A percentile compares a stretch with the other conserved stretches of the same genome.
These are phyloP conservation scores for Maudiozyma pseudohumilis DNA, from an alignment of 805 yeast species.

Conservation along the genomic window DNA sequence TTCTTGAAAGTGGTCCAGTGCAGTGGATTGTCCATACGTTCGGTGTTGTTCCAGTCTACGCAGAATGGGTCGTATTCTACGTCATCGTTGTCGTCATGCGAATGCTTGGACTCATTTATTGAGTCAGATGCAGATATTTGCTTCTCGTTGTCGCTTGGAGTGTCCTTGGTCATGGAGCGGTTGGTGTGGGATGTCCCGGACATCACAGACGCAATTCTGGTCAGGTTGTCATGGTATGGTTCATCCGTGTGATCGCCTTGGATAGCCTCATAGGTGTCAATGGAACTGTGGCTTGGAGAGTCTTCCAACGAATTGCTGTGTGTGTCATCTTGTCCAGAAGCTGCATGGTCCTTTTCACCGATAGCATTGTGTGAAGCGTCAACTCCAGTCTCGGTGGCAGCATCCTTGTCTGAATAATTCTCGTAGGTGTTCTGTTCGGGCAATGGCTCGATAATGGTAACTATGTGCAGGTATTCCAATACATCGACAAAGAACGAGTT, in stretches of 20 bases:
- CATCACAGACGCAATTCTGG: background rate
- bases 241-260: background rate
- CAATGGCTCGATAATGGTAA: slow-evolving; percentile 8
- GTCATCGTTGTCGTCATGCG: background rate
- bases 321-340: no score
- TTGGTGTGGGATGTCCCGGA: background rate
- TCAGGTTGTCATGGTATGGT: background rate
- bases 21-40: slow-evolving; percentile 47
- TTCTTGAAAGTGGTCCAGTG: slow-evolving; percentile 44
- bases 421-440: background rate
- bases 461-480: slow-evolving; percentile 13
- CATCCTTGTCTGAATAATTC: no score
- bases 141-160: slow-evolving; percentile 3
- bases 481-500: slow-evolving; percentile 21
- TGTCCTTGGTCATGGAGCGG: background rate
- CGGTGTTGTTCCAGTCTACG: slow-evolving; percentile 22
- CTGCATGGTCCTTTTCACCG: no score
- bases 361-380: no score
- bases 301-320: no score
- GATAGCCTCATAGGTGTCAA: background rate
- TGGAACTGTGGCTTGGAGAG: background rate
- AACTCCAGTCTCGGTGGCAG: no score
- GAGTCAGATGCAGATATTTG: slow-evolving; percentile 3
- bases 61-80: slow-evolving; percentile 20
- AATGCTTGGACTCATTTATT: background rate